Evolutionary conservation across 2,329 filamentous ascomycete species (phyloP).

Genomic region (Cadophora sp.): DNA sequence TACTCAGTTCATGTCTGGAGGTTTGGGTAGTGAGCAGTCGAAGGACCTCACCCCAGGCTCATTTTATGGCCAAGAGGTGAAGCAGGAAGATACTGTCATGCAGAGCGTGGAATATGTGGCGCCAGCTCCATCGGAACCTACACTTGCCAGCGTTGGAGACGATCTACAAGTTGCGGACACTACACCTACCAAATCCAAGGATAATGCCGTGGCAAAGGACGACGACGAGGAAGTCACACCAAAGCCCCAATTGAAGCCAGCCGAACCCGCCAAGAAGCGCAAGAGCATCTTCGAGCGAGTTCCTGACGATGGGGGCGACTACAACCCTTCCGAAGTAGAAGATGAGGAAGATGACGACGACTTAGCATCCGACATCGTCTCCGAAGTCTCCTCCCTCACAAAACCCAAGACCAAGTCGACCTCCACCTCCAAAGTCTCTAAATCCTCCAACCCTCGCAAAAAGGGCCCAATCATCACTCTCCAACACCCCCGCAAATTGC

Average conservation of each 20-base stretch:
- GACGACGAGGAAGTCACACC: conserved; percentile 21
- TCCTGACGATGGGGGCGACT: conserved; percentile 35
- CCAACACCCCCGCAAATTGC: conserved; percentile 30
- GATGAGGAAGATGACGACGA: conserved; percentile 33
- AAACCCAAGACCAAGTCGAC: conserved; percentile 27
- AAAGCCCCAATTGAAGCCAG: conserved; percentile 18
- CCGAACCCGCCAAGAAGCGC: conserved; percentile 30
- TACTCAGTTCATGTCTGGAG: conserved; percentile 12
- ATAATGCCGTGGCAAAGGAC: not conserved
- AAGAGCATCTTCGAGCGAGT: conserved; percentile 34
- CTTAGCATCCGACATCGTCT: conserved; percentile 11
- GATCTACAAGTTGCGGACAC: not conserved
- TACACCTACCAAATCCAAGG: conserved; percentile 1
- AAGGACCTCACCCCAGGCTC: not conserved
- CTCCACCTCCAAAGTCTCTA: not conserved
- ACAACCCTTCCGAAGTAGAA: conserved; percentile 27
- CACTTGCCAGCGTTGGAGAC: not conserved
- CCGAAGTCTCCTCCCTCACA: conserved; percentile 29
- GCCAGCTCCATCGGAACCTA: not conserved
- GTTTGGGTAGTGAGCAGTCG: conserved; percentile 1
- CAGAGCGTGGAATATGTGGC: conserved; percentile 22
- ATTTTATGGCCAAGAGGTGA: not conserved
- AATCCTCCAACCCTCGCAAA: not conserved
- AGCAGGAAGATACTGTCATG: conserved; percentile 13
- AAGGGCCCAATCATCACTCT: conserved; percentile 5